A percentile compares a stretch with the other conserved stretches of the same genome.
phyloP scores from a whole-genome alignment of 306 rosid genomes.

The Styphnolobium japonicum region DNA sequence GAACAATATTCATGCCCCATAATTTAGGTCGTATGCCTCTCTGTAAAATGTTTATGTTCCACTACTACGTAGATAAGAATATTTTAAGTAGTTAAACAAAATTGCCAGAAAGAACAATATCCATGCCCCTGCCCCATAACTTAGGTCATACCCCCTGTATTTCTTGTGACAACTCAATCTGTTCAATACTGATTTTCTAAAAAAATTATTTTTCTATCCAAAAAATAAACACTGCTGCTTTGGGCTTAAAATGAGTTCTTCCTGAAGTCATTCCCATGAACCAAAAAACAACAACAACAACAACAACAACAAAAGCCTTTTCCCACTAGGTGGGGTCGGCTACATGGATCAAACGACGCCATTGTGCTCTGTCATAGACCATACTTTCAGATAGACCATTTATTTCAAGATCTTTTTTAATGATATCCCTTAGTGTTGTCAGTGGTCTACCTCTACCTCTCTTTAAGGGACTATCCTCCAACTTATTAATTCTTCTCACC shows the following conservation, averaged over 20 bases:
- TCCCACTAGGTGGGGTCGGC: too few species aligned
- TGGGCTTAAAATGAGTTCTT: not conserved
- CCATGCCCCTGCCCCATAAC: not conserved
- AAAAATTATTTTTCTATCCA: not conserved
- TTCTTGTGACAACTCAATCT: not conserved
- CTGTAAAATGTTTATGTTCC: not conserved
- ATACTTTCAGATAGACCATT: too few species aligned
- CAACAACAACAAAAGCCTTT: too few species aligned
- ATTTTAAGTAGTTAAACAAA: not conserved
- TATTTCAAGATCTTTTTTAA: too few species aligned
- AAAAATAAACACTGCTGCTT: not conserved
- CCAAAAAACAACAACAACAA: not conserved
- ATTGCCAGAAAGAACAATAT: not conserved
- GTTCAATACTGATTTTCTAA: not conserved
- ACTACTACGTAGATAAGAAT: not conserved
- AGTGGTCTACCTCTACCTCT: too few species aligned
- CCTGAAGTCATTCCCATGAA: not conserved
- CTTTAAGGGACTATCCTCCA: too few species aligned
- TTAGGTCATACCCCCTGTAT: not conserved
- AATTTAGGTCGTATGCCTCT: not conserved
- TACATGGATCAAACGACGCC: too few species aligned
- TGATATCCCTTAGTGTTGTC: too few species aligned
- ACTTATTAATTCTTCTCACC: too few species aligned
- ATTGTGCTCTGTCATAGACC: too few species aligned
- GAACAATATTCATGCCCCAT: conserved; percentile 19